A percentile compares a stretch with the other conserved stretches of the same genome.
These are phyloP conservation scores for Schizophyllum amplum DNA, from an alignment of 1,284 basidiomycete genomes.

Conservation along the genomic window DNA sequence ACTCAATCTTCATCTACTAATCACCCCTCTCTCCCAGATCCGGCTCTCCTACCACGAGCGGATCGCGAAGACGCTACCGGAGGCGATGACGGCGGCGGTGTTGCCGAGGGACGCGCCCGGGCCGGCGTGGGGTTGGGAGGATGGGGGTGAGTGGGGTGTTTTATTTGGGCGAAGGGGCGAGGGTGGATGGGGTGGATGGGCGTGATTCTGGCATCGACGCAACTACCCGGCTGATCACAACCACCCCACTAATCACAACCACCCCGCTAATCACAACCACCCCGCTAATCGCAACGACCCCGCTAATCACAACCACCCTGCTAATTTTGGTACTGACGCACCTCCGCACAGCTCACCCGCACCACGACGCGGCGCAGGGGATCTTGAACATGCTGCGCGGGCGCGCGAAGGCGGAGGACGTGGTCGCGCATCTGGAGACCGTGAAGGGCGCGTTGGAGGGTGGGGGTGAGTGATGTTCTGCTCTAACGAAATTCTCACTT, in stretches of 20 bases:
- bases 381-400: constrained; percentile 78
- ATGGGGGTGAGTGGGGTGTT: constrained; percentile 45
- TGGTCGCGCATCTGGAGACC: constrained; percentile 69
- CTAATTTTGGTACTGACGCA: background rate
- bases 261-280: no score
- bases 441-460: constrained; percentile 56
- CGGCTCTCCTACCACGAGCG: constrained; percentile 92
- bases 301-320: no score
- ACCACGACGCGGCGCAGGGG: constrained; percentile 75
- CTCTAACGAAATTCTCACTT: no score
- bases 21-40: constrained; percentile 27
- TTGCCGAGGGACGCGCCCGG: constrained; percentile 73
- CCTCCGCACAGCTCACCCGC: constrained; percentile 56
- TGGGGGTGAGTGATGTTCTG: background rate
- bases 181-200: background rate
- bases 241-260: no score
- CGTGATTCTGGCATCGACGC: no score
- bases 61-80: constrained; percentile 84
- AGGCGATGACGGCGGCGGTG: constrained; percentile 63
- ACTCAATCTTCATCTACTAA: background rate
- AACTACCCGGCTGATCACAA: no score
- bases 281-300: no score
- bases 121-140: constrained; percentile 80
- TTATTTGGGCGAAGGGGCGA: background rate
- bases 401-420: constrained; percentile 69